Base-by-base conservation (phyloP, 345 rosid species). In the Dipteronia sinensis region DNA sequence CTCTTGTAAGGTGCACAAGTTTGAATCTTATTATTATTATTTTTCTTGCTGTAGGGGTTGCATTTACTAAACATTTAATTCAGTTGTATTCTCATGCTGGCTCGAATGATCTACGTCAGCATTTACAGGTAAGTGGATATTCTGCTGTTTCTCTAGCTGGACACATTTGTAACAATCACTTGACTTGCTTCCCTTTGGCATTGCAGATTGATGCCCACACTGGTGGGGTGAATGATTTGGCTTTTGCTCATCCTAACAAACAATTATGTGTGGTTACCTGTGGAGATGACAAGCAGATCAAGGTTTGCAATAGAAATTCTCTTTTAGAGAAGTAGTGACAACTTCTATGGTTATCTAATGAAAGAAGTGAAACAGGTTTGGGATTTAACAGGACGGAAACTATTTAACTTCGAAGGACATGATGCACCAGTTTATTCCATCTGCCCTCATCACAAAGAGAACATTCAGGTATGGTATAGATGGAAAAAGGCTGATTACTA, bases 361-460 rank as follows among this genome's bases (percentile, higher is more conserved):
- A 58, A 78, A 59, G 69, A 29, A 73, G 78, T 75, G 84, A 79
- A 85, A 82, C 93, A 95, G 97, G 98, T 93, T 56, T 95, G 98
- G 97, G 97, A 93, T 72, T 73, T 90, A 71, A 80, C 47, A 0
- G 95, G 98, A 59, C 81, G 82, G 79, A 90, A 76, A 69, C 85
- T 89, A 72, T 93, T 83, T 77, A 87, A 83, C 78, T 95, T 95
- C 74, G 93, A 87, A 87, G 98, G 98, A 73, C 98, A 95, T 27
- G 94, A 90, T 56, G 92, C 98, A 73, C 89, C 95, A 4, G 95
- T 93, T 46, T 93, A 93, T 85, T 91, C 94, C 46, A 85, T 95
- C 71, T 93, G 95, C 78, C 97, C 98, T 82, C 98, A 95, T 80
- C 90, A 92, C 87, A 91, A 90, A 85, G 97, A 92, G 74, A 93